These are phyloP conservation scores for Colletotrichum lentis DNA, from an alignment of 2,329 filamentous ascomycete genomes.

Conservation along the genomic window DNA sequence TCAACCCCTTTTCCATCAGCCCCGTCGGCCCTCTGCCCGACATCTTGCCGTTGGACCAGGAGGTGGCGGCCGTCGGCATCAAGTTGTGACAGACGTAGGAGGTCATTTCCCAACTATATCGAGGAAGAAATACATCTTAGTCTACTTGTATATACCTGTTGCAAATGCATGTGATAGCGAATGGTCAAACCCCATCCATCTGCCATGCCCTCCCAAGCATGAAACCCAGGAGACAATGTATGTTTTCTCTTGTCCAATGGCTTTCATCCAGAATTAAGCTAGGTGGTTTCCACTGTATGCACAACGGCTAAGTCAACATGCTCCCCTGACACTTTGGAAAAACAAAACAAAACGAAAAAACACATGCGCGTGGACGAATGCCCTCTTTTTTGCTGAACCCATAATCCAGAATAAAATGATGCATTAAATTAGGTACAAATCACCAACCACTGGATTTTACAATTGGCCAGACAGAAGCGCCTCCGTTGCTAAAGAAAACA, in stretches of 20 bases:
- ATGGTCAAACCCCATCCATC: conserved; percentile 3
- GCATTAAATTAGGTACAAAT: conserved; percentile 33
- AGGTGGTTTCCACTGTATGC: conserved; percentile 18
- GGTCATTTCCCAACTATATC: not conserved
- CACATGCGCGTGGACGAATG: conserved; percentile 3
- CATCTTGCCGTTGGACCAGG: conserved; percentile 79
- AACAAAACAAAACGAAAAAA: not conserved
- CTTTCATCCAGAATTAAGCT: conserved; percentile 30
- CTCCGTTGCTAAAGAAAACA: conserved; percentile 69
- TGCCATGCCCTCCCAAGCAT: not conserved
- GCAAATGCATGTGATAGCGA: not conserved
- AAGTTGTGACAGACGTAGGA: not conserved
- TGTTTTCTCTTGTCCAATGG: not conserved
- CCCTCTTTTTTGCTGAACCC: conserved; percentile 21
- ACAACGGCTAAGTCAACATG: conserved; percentile 15
- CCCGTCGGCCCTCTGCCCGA: conserved; percentile 85
- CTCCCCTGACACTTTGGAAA: not conserved
- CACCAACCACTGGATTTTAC: conserved; percentile 49
- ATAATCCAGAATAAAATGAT: conserved; percentile 15
- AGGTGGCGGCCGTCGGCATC: conserved; percentile 68
- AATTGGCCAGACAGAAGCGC: conserved; percentile 80
- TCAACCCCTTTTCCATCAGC: conserved; percentile 77
- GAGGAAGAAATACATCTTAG: not conserved
- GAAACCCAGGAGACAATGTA: not conserved
- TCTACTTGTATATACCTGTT: conserved; percentile 2